Base-by-base conservation (phyloP, 2,329 filamentous ascomycete genomes). In the Tolypocladium guangdongense region DNA sequence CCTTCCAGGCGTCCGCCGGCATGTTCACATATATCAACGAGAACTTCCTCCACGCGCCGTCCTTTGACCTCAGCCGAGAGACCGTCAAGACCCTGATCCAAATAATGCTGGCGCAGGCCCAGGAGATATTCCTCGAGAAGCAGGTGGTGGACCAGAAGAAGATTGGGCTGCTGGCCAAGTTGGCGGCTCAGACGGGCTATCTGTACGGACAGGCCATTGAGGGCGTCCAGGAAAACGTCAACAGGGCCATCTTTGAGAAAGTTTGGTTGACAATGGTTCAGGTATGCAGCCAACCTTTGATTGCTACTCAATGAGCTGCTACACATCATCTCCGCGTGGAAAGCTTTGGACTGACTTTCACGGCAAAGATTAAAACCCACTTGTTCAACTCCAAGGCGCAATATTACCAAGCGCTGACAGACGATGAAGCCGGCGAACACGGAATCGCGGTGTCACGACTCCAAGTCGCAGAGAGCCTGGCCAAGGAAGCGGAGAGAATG, bases 1-100 rank as follows among this genome's bases (percentile, higher is more conserved):
- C 91, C 22, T 97, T 97, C 74, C 93, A 99, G 70, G 93, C 93
- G 41, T 91, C 92, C 8, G 93, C 93, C 11, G 93, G 93, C 74
- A 99, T 99, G 93, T 99, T 97, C 70, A 97, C 92, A 52, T 99
- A 99, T 65, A 99, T 99, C 74, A 99, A 99, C 71, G 93, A 99
- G 73, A 99, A 99, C 73, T 99, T 99, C 68, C 76, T 99, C 37
- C 93, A 99, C 64, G 93, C 93, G 1, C 93, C 95, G 0, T 96
- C 91, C 10, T 91, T 89, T n/a, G 93, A 99, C 65, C 73, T 99
- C 49, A 97, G 91, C 68, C 78, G 93, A 56, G 92, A 99, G 50
- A 99, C 93, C 0, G 90, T 99, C 64, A 96, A 96, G 73, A 90
- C 90, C 0, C 72, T 99, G 59, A 97, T 99, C 66, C 82, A 86